Evolutionary conservation across 768 basidiomycete genomes (phyloP), one percentile per base, ranked within the genome.

Genomic region (Podaxis sp.): DNA sequence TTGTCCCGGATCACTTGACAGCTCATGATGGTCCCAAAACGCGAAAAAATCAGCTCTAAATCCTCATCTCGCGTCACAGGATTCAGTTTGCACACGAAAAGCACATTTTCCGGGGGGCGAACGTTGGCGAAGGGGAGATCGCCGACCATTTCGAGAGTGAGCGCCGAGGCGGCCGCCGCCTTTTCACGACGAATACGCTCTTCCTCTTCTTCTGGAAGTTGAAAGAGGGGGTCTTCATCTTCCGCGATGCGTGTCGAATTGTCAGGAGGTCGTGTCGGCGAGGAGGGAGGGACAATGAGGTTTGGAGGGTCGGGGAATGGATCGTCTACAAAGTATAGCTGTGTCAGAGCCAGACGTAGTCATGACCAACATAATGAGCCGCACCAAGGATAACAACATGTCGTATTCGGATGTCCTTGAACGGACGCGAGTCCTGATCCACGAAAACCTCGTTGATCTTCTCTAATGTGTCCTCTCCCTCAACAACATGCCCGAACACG

Each of bases 111-210:
- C 0, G 97, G 97, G 0, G 97, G 97, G 49, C 95, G 87, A 49
- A 99, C 95, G 70, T 96, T 95, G 26, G 97, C 97, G 72, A 99
- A 99, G 1, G 97, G 97, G 58, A 99, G 79, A 75, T 99, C 97
- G 36, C 97, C 97, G 61, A 99, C 96, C 97, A 99, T 99, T 75
- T 99, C 97, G 56, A 99, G 85, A 3, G 97, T 99, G 41, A 99
- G 79, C 0, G 97, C 97, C 50, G 95, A 95, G 0, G 96, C 95
- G 1, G 86, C 87, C 0, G 97, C 96, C 0, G 95, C 95, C 57
- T 90, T 89, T 75, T 90, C 86, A n/a, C 95, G 87, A 24, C 90
- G 86, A 48, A 87, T 79, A 2, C 80, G 83, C 67, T 96, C 96
- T 53, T 87, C 87, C 64, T 96, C 91, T 65, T 95, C 95, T 66